Percentiles rank a stretch among this genome's conserved stretches.
These are phyloP conservation scores for Alternaria arborescens DNA, from an alignment of 2,329 filamentous ascomycete genomes.

Conservation along the genomic window DNA sequence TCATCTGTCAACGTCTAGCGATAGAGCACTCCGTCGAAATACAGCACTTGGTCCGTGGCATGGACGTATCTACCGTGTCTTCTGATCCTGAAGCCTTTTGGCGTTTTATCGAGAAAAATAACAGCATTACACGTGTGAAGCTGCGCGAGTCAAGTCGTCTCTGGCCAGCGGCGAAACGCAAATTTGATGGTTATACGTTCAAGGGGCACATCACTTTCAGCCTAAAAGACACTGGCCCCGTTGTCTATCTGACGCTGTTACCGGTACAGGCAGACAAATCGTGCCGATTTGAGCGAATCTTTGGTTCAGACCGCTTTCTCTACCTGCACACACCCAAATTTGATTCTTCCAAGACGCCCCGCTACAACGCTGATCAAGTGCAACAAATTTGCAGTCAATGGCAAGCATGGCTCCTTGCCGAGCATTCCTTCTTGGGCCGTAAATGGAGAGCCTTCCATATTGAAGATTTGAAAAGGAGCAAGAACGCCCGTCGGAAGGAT, in stretches of 20 bases:
- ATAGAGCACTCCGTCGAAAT: conserved; percentile 22
- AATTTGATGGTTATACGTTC: conserved; percentile 44
- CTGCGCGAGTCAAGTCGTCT: conserved; percentile 26
- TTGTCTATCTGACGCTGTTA: conserved; percentile 39
- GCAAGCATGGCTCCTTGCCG: conserved; percentile 45
- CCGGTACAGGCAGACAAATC: conserved; percentile 42
- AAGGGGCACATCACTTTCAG: conserved; percentile 42
- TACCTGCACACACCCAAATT: conserved; percentile 50
- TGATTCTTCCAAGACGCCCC: conserved; percentile 17
- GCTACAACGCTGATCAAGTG: conserved; percentile 20
- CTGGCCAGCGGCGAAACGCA: conserved; percentile 32
- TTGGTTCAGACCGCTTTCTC: conserved; percentile 54
- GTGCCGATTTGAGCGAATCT: conserved; percentile 50
- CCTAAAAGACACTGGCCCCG: conserved; percentile 13
- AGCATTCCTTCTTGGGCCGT: conserved; percentile 53
- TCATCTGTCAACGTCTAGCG: conserved; percentile 45
- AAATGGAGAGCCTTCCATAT: conserved; percentile 54
- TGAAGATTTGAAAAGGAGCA: conserved; percentile 48
- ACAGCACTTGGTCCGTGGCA: conserved; percentile 21
- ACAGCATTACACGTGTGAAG: conserved; percentile 1
- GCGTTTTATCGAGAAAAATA: conserved; percentile 17
- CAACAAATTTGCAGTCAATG: conserved; percentile 35
- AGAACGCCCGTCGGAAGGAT: conserved; percentile 27
- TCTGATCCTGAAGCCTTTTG: conserved; percentile 33
- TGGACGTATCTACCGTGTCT: conserved; percentile 14